These are phyloP conservation scores for Xanthoconium purpureum DNA, from an alignment of 768 basidiomycete species.

Conservation along the genomic window DNA sequence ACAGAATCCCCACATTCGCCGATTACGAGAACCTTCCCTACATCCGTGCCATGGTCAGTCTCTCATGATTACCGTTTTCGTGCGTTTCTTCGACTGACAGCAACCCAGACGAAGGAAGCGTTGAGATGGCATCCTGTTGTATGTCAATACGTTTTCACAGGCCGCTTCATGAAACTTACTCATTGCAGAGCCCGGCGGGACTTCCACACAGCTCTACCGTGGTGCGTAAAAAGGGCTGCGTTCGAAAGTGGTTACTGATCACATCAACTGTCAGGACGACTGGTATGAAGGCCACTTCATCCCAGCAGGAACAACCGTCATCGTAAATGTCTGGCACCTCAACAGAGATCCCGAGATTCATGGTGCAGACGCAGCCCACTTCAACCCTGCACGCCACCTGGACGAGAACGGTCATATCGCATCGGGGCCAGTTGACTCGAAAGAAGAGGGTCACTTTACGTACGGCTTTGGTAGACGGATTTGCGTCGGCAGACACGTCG, in stretches of 20 bases:
- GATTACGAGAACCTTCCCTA: slow-evolving; percentile 6
- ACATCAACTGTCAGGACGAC: slow-evolving; percentile 14
- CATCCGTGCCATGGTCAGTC: slow-evolving; percentile 5
- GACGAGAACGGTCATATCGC: not conserved
- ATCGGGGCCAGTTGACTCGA: not conserved
- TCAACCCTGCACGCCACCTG: slow-evolving; percentile 35
- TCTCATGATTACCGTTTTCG: too few relatives aligned
- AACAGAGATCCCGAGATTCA: slow-evolving; percentile 41
- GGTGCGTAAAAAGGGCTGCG: not conserved
- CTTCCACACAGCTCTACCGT: slow-evolving; percentile 2
- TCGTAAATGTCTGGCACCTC: slow-evolving; percentile 25
- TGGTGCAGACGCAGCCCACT: slow-evolving; percentile 44
- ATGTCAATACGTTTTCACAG: not conserved
- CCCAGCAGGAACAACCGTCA: slow-evolving; percentile 15
- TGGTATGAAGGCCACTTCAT: slow-evolving; percentile 24
- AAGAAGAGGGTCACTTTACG: slow-evolving; percentile 18
- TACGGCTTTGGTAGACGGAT: slow-evolving; percentile 16
- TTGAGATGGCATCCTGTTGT: slow-evolving; percentile 9
- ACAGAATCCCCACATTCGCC: slow-evolving; percentile 16
- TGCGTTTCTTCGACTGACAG: not conserved
- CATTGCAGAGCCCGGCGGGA: not conserved
- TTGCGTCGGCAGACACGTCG: slow-evolving; percentile 35
- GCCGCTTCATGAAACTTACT: not conserved
- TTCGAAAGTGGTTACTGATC: not conserved
- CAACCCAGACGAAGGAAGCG: slow-evolving; percentile 5